Percentiles rank a stretch among this genome's conserved stretches.
These are phyloP conservation scores for Daldinia sp. DNA, from an alignment of 2,329 filamentous ascomycete species.

Conservation along the genomic window DNA sequence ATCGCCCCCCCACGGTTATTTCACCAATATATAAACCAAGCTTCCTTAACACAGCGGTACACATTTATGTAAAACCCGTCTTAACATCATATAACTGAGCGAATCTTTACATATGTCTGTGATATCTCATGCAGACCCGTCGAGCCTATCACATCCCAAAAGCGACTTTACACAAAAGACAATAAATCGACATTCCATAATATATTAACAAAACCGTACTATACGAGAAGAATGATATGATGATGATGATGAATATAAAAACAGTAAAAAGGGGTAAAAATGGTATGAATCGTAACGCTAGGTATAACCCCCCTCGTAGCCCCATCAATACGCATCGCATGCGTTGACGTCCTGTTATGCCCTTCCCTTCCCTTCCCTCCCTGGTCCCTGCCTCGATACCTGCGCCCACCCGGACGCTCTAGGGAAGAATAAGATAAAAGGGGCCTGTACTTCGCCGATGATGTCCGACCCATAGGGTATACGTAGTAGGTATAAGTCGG, in stretches of 20 bases:
- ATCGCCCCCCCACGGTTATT: too few species aligned
- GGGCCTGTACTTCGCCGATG: neutral
- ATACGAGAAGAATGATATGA: slow-evolving; percentile 16
- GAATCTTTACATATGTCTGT: too few species aligned
- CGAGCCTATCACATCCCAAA: neutral
- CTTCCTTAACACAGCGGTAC: too few species aligned
- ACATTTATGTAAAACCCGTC: too few species aligned
- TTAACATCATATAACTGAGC: too few species aligned
- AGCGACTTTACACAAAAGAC: neutral
- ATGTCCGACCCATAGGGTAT: neutral
- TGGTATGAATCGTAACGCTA: slow-evolving; percentile 32
- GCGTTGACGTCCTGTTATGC: slow-evolving; percentile 1
- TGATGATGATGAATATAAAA: neutral
- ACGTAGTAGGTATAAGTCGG: slow-evolving; percentile 7
- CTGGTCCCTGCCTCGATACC: neutral
- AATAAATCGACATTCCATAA: neutral
- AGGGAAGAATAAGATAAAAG: neutral
- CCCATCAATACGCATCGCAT: slow-evolving; percentile 1
- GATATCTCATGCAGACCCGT: neutral
- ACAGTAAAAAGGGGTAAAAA: slow-evolving; percentile 8
- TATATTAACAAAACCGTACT: slow-evolving; percentile 34
- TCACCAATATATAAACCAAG: too few species aligned
- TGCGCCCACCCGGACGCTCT: neutral
- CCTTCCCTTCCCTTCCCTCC: neutral
- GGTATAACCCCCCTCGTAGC: slow-evolving; percentile 25